phyloP scores from a whole-genome alignment of 305 asterid species.

The Salvia sclarea region DNA sequence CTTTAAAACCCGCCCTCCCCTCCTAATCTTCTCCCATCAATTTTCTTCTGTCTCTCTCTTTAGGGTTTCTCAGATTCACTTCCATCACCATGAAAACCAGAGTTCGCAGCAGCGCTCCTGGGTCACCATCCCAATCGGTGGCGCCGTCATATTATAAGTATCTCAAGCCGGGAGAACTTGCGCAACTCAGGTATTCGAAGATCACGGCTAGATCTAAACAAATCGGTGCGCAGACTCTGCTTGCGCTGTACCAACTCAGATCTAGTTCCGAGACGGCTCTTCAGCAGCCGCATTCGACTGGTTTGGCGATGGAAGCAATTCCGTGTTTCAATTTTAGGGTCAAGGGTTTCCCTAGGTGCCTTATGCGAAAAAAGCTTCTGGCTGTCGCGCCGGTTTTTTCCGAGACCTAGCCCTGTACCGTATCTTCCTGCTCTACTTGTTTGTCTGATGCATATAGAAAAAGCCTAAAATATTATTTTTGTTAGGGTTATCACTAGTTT shows the following conservation, averaged over 20 bases:
- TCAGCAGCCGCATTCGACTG: slow-evolving; percentile 33
- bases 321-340: slow-evolving; percentile 58
- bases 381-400: slow-evolving; percentile 59
- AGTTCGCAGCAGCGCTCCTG: slow-evolving; percentile 19
- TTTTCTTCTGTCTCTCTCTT: not conserved
- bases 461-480: slow-evolving; percentile 12
- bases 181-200: slow-evolving; percentile 65
- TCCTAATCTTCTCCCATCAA: not conserved
- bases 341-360: slow-evolving; percentile 49
- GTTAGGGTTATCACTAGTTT: slow-evolving; percentile 26
- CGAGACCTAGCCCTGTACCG: slow-evolving; percentile 34
- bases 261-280: slow-evolving; percentile 32
- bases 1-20: slow-evolving; percentile 47
- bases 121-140: slow-evolving; percentile 25
- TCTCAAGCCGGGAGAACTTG: slow-evolving; percentile 78
- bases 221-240: slow-evolving; percentile 39
- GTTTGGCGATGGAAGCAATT: slow-evolving; percentile 43
- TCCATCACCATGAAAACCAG: slow-evolving; percentile 49
- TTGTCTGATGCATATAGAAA: slow-evolving; percentile 24
- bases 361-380: slow-evolving; percentile 56
- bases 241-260: slow-evolving; percentile 45
- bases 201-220: slow-evolving; percentile 62
- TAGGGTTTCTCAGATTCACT: slow-evolving; percentile 34
- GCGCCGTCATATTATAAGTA: slow-evolving; percentile 48
- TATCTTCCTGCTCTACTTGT: slow-evolving; percentile 5